phyloP scores from a whole-genome alignment of 73 alveolate species.

The Paraurostyla sp. region DNA sequence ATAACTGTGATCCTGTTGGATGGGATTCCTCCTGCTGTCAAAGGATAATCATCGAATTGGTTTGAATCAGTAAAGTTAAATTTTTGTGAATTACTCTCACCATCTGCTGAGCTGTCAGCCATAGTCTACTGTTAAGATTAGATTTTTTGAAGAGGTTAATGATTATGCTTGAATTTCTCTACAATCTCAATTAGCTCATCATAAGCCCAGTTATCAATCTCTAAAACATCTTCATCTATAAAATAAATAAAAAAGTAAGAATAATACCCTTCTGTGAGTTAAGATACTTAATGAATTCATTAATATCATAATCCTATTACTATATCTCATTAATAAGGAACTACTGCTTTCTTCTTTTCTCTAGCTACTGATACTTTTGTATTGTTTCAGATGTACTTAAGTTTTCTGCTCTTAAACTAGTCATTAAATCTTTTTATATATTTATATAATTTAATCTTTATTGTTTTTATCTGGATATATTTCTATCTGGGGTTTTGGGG shows the following conservation, averaged over 20 bases:
- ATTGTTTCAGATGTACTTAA: constrained; percentile 22
- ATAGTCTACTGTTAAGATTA: no score
- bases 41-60: not conserved
- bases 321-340: constrained; percentile 5
- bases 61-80: not conserved
- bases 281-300: not conserved
- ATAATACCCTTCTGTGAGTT: constrained; percentile 18
- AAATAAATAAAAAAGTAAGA: not conserved
- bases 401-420: constrained; percentile 40
- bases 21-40: constrained; percentile 6
- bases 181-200: constrained; percentile 1
- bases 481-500: no score
- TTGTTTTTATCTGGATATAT: no score
- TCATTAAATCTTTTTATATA: not conserved
- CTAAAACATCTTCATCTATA: constrained; percentile 19
- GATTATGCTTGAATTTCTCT: not conserved
- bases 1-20: constrained; percentile 33
- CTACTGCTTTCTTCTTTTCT: not conserved
- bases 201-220: constrained; percentile 17
- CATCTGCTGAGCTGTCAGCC: no score
- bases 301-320: constrained; percentile 39
- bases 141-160: constrained; percentile 14
- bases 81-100: no score
- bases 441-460: no score
- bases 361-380: not conserved